Evolutionary conservation across 2,329 filamentous ascomycete species (phyloP), one percentile per base, ranked within the genome.

Genomic region (Orbilia brochopaga): DNA sequence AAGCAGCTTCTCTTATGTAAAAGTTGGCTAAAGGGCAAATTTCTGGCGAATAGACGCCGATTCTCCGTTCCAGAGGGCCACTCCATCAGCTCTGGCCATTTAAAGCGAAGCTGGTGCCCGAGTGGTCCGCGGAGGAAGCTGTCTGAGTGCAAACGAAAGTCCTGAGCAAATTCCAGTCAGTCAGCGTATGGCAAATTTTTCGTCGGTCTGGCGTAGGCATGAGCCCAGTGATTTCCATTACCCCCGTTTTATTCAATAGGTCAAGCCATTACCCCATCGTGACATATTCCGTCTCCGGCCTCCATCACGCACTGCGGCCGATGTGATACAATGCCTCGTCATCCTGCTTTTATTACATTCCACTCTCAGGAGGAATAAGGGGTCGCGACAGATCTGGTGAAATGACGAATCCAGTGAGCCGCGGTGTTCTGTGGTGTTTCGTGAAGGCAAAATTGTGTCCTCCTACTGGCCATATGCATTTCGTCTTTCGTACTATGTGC

Each of bases 241-340:
- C 67, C 67, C 67, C 67, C 67, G 64, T 72, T 72, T 72, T 72
- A 72, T 72, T 64, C 61, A 72, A 72, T 60, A 50, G 55, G 48
- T 51, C 54, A 42, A 65, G 61, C 32, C 52, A 64, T 56, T 56
- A 64, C 58, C 27, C 40, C 53, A 52, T 72, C 55, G 62, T 65
- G 60, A 60, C 52, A 57, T 55, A 54, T 63, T 58, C 48, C 44
- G 55, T 27, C 55, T 35, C 51, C 37, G 50, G 58, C 40, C 59
- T 58, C 27, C 54, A 40, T 23, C 56, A n/a, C 35, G 37, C 19
- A 37, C n/a, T 58, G 8, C 15, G 44, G 8, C 13, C 19, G 44
- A 48, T 48, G 44, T 48, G 44, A 48, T 48, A 48, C 44, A 23
- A 10, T 48, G 44, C 44, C 44, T 48, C 17, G 44, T 48, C 44